Base-by-base conservation (phyloP, 2,329 filamentous ascomycete genomes). In the Cordyceps militaris region DNA sequence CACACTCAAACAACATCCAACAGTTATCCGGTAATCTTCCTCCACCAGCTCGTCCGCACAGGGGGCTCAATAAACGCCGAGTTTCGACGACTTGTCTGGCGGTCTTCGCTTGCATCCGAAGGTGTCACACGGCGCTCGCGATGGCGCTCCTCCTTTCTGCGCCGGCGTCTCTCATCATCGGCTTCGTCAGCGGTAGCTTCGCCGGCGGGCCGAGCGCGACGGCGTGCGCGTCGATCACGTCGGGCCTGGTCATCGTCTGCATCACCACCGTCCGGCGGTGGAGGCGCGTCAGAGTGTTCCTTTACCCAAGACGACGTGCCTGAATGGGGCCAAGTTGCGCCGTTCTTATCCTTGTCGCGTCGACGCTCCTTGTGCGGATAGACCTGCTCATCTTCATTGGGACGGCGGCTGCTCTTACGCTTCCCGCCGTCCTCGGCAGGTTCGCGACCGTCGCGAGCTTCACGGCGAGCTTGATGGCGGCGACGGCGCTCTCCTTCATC, bases 301-400 rank as follows among this genome's bases (percentile, higher is more conserved):
- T 85, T 85, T 4, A 86, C 83, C 84, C 84, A 86, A 0, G 82
- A 85, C 9, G 80, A 82, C 0, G 83, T 86, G 26, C 83, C 83
- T 7, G 80, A 84, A 66, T 85, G 80, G 19, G 83, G 83, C 83
- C 83, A 86, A 10, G 73, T 73, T 9, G 75, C 61, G 8, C 59
- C 63, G 34, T 71, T 64, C 42, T 70, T 66, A 24, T 67, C 74
- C 30, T 66, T 72, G 47, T 73, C 74, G 56, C 70, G 67, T 14
- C 66, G 69, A 14, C 72, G 70, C 50, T 70, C 65, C 66, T 71
- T 71, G 62, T 75, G 73, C 5, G 75, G 67, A 59, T 79, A 76
- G 48, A 74, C 71, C 43, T 74, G 76, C 32, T 78, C 74, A 23
- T 79, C 74, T 2, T 73, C 76, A 16, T 44, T 57, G 24, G 72